Evolutionary conservation across 129 eudicot species (phyloP), one percentile per base, ranked within the genome.

Genomic region (Mikania micrantha): DNA sequence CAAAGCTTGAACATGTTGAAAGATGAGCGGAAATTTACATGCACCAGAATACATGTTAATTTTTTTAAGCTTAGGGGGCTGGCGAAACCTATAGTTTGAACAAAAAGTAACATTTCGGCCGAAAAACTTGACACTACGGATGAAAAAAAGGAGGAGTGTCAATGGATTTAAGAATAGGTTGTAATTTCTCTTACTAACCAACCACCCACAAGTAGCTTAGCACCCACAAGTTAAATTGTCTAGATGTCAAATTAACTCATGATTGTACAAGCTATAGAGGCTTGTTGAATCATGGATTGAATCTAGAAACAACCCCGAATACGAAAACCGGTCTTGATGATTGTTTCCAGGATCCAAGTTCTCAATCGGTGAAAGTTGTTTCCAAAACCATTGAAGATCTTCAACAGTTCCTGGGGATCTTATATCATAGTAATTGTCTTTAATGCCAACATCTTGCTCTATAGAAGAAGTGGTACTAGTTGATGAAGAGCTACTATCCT

Each of bases 341-440:
- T 36, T 54, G 42, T 41, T 73, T 9, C 59, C 60, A 24, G 16
- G 19, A 41, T 35, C 64, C 57, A 63, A 27, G 36, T 71, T 67
- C 38, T 80, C 74, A 21, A 58, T 59, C 0, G 58, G 72, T 61
- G 54, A 60, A 9, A 70, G 74, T 42, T 81, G 67, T 9, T 28
- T 59, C 75, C 78, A 76, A 36, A 76, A 72, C 25, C 63, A 22
- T 13, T 67, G 57, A 16, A 73, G 78, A 60, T 75, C 78, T 11
- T 29, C 57, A 40, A 56, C 39, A 0, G 50, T 44, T 49, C 56
- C 69, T 10, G 68, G 78, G 25, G 76, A 62, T 49, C 59, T 67
- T 9, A 60, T 31, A 60, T 60, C 39, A 16, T 71, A 44, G 39
- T 45, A 59, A 4, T 42, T 65, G 1, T 21, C 11, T 41, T 31